These are phyloP conservation scores for Intubia oerlemansii DNA, from an alignment of 2,329 filamentous ascomycete genomes.

Conservation along the genomic window DNA sequence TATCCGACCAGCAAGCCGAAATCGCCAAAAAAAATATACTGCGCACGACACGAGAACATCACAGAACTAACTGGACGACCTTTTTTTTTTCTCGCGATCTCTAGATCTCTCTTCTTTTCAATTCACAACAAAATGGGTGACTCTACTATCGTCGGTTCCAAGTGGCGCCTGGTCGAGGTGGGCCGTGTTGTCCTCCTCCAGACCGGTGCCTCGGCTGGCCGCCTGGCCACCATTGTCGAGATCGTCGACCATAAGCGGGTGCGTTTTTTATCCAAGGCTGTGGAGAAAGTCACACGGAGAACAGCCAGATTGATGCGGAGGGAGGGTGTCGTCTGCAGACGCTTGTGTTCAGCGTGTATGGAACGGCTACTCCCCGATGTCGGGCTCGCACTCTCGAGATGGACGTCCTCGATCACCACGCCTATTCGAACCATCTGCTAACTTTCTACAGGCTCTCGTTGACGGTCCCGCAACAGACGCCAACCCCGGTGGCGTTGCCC, in stretches of 20 bases:
- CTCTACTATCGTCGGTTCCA: slow-evolving; percentile 60
- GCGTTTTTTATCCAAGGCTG: slow-evolving; percentile 28
- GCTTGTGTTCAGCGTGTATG: no score
- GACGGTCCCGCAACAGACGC: slow-evolving; percentile 78
- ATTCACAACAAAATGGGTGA: slow-evolving; percentile 50
- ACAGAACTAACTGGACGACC: slow-evolving; percentile 3
- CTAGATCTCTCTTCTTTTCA: slow-evolving; percentile 3
- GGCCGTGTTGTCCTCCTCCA: slow-evolving; percentile 91
- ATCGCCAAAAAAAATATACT: neutral
- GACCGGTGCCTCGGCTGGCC: slow-evolving; percentile 58
- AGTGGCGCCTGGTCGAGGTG: slow-evolving; percentile 95
- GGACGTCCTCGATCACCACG: no score
- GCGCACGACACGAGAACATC: neutral
- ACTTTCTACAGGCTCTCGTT: slow-evolving; percentile 79
- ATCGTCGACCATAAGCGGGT: slow-evolving; percentile 99
- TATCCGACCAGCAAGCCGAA: no score
- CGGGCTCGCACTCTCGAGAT: no score
- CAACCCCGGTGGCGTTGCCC: slow-evolving; percentile 52
- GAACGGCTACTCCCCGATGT: no score
- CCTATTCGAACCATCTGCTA: no score
- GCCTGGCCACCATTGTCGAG: slow-evolving; percentile 88
- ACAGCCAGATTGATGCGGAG: no score
- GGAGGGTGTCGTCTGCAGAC: no score
- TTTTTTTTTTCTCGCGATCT: slow-evolving; percentile 1
- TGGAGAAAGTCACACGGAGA: neutral